Base-by-base conservation (phyloP, 2,329 filamentous ascomycete species). In the Epichloe coenophiala region DNA sequence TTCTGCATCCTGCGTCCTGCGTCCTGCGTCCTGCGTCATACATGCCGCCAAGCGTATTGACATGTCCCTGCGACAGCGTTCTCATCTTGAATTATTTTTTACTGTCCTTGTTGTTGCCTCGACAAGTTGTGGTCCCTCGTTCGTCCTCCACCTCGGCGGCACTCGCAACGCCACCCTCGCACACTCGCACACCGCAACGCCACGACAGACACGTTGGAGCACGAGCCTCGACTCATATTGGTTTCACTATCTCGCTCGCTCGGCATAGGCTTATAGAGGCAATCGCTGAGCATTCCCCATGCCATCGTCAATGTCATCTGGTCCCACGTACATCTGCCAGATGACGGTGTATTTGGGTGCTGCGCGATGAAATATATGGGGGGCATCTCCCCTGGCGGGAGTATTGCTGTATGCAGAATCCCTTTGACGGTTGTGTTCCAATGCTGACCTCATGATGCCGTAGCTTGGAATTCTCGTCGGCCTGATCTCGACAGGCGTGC, bases 391-490 rank as follows among this genome's bases (percentile, higher is more conserved):
- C 86, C 86, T 57, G 80, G 79, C 65, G 85, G 84, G 72, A 87
- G 81, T 67, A 82, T 89, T 68, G 83, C 82, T 68, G 84, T 87
- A 75, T 57, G 82, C 69, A 36, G 43, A 44, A 15, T 9, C 37
- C 27, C 23, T 31, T 15, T 5, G 11, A 37, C 15, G n/a, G 23
- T 31, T 8, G 19, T 31, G 4, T 23, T 27, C 3, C 33, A 27
- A 11, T 15, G 11, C 44, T 40, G 37, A 13, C n/a, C 33, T 52
- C 27, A 46, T 39, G 49, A 48, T 37, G 46, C 38, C 23, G 31
- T 63, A 94, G 88, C 78, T 97, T 63, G 93, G 93, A 62, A 89
- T 98, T 64, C 70, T 96, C 56, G 91, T 96, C 64, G 93, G 93
- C 60, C 78, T 98, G 57, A 67, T 96, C 59, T 97, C 91, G 52